phyloP scores from a whole-genome alignment of 2,329 filamentous ascomycete genomes.

The Trichoderma koningiopsis region DNA sequence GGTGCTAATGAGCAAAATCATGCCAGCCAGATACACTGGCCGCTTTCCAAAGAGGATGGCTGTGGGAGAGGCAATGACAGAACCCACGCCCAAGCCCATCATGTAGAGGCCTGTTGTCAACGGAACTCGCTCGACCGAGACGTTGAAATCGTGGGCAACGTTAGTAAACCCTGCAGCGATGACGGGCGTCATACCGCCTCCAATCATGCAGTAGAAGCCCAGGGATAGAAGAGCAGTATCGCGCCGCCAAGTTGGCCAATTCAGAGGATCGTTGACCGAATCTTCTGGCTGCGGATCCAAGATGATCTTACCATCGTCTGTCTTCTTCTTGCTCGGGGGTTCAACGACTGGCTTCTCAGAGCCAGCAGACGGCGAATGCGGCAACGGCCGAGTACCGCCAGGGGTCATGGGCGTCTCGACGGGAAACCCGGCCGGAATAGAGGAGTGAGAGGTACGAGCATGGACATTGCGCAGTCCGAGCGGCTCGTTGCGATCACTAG shows the following conservation, averaged over 20 bases:
- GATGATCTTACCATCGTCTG: conserved; percentile 79
- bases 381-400: conserved; percentile 29
- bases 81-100: conserved; percentile 87
- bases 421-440: conserved; percentile 51
- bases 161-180: conserved; percentile 87
- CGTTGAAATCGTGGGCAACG: conserved; percentile 66
- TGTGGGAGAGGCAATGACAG: conserved; percentile 81
- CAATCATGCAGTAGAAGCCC: conserved; percentile 90
- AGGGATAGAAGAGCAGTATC: conserved; percentile 79
- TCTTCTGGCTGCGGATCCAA: conserved; percentile 92
- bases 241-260: conserved; percentile 83
- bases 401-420: conserved; percentile 41
- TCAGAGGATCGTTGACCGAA: conserved; percentile 85
- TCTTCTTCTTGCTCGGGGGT: conserved; percentile 67
- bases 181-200: conserved; percentile 88
- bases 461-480: conserved; percentile 61
- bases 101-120: conserved; percentile 92
- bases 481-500: conserved; percentile 58
- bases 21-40: conserved; percentile 80
- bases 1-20: conserved; percentile 74
- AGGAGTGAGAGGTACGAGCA: conserved; percentile 60
- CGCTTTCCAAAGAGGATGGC: conserved; percentile 90
- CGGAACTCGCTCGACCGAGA: conserved; percentile 73
- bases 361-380: conserved; percentile 12
- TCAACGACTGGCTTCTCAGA: conserved; percentile 23